Evolutionary conservation across 371 early-diverging fungal genomes (phyloP).

Genomic region (Actinomortierella ambigua): DNA sequence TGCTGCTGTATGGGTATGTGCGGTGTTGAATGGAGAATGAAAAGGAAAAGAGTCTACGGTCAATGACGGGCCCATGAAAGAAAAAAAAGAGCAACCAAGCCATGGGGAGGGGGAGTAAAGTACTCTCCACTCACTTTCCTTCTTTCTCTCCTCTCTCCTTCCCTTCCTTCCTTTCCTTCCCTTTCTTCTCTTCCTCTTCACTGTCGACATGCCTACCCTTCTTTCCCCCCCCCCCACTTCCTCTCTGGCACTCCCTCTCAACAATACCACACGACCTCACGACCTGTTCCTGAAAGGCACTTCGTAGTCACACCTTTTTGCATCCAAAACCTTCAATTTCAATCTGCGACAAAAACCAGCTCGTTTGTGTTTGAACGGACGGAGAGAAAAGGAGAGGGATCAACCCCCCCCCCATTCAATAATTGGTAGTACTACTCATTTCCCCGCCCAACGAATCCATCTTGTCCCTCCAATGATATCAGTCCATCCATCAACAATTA

Average conservation of each 20-base stretch:
- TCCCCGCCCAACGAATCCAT: no score
- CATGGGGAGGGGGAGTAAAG: neutral
- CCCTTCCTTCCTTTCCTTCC: neutral
- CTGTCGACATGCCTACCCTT: no score
- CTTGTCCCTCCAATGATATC: no score
- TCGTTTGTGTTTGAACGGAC: no score
- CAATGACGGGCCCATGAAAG: neutral
- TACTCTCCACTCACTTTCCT: conserved; percentile 1
- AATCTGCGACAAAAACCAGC: neutral
- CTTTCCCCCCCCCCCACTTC: neutral
- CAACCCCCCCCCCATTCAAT: no score
- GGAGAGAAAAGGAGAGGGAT: no score
- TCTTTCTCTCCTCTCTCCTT: neutral
- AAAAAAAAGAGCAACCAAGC: neutral
- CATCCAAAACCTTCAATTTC: neutral
- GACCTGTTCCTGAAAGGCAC: neutral
- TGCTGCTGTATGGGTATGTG: neutral
- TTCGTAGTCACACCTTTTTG: neutral
- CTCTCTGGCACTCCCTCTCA: neutral
- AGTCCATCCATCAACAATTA: no score
- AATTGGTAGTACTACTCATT: no score
- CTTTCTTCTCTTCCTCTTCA: neutral
- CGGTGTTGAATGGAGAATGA: neutral
- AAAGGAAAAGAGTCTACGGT: neutral
- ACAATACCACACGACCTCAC: neutral